phyloP scores from a whole-genome alignment of 2,329 filamentous ascomycete species.

The Botrytis sinoallii region DNA sequence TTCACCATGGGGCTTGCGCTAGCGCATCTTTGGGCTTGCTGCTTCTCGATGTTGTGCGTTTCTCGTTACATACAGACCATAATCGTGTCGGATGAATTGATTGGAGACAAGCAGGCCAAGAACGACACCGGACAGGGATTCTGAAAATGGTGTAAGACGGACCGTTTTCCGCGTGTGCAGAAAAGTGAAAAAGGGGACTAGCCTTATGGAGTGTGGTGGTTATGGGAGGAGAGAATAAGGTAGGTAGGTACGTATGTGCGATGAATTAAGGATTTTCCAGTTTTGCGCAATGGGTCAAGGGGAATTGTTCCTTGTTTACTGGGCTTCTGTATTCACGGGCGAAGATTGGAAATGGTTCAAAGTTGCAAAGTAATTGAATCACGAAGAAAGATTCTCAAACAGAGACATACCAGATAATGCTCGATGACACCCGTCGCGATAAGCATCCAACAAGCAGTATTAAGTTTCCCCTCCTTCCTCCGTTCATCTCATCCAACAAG shows the following conservation, averaged over 20 bases:
- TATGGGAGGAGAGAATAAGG: not conserved
- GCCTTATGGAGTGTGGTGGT: conserved; percentile 4
- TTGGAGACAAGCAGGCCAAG: conserved; percentile 11
- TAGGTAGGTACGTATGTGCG: not conserved
- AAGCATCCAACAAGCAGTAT: not conserved
- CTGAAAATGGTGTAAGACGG: conserved; percentile 18
- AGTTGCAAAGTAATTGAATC: not conserved
- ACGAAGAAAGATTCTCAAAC: not conserved
- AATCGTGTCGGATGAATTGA: not conserved
- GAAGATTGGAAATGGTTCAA: not conserved
- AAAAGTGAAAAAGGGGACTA: not conserved
- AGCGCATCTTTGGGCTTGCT: not conserved
- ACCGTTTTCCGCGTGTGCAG: conserved; percentile 23
- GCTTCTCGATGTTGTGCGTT: conserved; percentile 7
- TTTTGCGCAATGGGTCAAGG: not conserved
- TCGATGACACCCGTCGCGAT: not conserved
- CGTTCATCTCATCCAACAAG: not conserved
- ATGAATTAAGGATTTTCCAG: not conserved
- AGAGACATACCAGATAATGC: not conserved
- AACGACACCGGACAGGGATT: not conserved
- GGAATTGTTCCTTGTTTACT: not conserved
- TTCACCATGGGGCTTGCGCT: conserved; percentile 1
- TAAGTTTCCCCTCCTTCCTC: not conserved
- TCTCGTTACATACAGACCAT: not conserved
- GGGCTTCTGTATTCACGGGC: not conserved